These are phyloP conservation scores for Cryptosporidium meleagridis DNA, from an alignment of 169 alveolate species.

Conservation along the genomic window DNA sequence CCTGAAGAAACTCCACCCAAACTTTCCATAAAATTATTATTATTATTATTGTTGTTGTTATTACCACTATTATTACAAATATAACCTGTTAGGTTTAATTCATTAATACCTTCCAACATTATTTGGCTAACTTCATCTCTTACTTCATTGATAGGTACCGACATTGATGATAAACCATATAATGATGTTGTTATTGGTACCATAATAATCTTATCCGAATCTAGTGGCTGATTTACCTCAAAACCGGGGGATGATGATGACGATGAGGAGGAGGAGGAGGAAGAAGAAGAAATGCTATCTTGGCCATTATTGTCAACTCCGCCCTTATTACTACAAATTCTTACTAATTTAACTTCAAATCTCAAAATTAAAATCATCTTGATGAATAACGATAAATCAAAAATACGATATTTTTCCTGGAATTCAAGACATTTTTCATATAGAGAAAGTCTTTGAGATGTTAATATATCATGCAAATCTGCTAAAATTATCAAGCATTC, in stretches of 20 bases:
- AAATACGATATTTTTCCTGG: conserved; percentile 60
- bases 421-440: conserved; percentile 58
- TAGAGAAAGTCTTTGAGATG: conserved; percentile 23
- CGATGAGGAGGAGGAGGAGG: too few species aligned
- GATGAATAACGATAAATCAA: conserved; percentile 25
- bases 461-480: conserved; percentile 55
- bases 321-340: background rate
- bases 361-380: conserved; percentile 2
- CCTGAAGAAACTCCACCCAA: background rate
- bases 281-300: background rate
- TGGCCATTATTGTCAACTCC: background rate
- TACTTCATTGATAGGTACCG: background rate
- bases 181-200: background rate
- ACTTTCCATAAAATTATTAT: background rate
- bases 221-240: background rate
- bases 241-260: background rate
- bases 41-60: background rate
- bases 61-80: background rate
- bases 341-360: background rate
- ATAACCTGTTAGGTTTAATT: background rate
- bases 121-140: background rate
- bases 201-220: background rate
- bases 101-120: background rate
- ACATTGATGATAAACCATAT: background rate
- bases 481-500: conserved; percentile 68